Evolutionary conservation across 208 protist genomes (phyloP).

Genomic region (Trypanosoma avium): DNA sequence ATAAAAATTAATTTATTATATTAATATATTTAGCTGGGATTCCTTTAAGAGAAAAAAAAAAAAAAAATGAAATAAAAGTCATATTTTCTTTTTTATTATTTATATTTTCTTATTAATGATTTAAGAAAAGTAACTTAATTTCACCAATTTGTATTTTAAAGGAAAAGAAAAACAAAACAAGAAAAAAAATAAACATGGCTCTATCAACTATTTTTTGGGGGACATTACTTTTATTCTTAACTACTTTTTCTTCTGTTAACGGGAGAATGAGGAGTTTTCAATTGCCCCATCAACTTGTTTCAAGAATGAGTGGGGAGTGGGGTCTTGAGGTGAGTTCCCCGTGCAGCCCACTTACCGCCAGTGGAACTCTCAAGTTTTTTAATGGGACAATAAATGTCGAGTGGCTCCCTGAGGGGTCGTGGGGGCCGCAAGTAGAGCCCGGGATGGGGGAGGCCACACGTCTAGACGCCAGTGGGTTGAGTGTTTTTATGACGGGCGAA

Average conservation of each 20-base stretch:
- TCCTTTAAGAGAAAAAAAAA: conserved; percentile 3
- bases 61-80: not conserved
- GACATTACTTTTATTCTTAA: conserved; percentile 15
- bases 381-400: conserved; percentile 35
- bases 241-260: not conserved
- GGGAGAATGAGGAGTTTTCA: conserved; percentile 24
- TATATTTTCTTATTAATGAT: no score
- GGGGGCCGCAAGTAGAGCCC: conserved; percentile 6
- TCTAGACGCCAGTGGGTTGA: conserved; percentile 37
- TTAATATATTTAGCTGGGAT: not conserved
- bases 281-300: conserved; percentile 42
- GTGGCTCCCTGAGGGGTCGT: conserved; percentile 31
- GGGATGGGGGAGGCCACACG: conserved; percentile 8
- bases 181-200: no score
- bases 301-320: conserved; percentile 60
- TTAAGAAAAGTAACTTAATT: no score
- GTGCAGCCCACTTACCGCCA: conserved; percentile 25
- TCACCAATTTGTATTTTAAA: no score
- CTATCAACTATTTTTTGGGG: not conserved
- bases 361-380: conserved; percentile 37
- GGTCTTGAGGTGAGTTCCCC: conserved; percentile 52
- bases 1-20: no score
- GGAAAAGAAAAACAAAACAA: no score
- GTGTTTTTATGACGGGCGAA: conserved; percentile 29
- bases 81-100: conserved; percentile 1